Percentiles rank a stretch among this genome's conserved stretches.
These are phyloP conservation scores for Noccaea caerulescens DNA, from an alignment of 345 rosid species.

Conservation along the genomic window DNA sequence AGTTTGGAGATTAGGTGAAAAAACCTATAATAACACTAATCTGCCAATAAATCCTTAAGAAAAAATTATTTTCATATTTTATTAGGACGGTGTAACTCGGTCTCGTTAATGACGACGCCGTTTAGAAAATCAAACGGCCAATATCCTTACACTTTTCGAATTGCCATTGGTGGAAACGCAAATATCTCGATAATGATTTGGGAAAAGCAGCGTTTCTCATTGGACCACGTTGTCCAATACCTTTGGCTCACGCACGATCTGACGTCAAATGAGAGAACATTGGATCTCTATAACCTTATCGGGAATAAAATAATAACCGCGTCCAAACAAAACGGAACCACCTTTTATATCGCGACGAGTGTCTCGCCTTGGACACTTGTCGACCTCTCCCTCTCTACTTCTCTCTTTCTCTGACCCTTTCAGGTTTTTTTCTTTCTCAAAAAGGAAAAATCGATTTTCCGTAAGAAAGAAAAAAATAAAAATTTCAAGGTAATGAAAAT, in stretches of 20 bases:
- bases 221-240: constrained; percentile 63
- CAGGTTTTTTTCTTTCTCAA: constrained; percentile 37
- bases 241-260: constrained; percentile 40
- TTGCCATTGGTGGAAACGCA: constrained; percentile 45
- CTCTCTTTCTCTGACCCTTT: constrained; percentile 20
- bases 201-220: constrained; percentile 34
- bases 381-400: constrained; percentile 45
- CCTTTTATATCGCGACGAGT: constrained; percentile 78
- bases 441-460: constrained; percentile 26
- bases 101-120: no score
- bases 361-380: constrained; percentile 79
- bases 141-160: constrained; percentile 45
- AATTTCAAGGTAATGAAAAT: constrained; percentile 35
- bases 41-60: no score
- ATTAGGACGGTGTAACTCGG: background rate
- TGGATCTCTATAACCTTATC: constrained; percentile 28
- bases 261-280: constrained; percentile 23
- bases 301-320: constrained; percentile 22
- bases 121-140: constrained; percentile 49
- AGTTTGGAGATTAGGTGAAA: no score
- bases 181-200: constrained; percentile 43
- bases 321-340: constrained; percentile 39
- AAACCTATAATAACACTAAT: no score
- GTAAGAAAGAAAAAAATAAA: background rate
- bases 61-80: background rate